Base-by-base conservation (phyloP, 768 basidiomycete genomes). In the Neoboletus brunneissimus region DNA sequence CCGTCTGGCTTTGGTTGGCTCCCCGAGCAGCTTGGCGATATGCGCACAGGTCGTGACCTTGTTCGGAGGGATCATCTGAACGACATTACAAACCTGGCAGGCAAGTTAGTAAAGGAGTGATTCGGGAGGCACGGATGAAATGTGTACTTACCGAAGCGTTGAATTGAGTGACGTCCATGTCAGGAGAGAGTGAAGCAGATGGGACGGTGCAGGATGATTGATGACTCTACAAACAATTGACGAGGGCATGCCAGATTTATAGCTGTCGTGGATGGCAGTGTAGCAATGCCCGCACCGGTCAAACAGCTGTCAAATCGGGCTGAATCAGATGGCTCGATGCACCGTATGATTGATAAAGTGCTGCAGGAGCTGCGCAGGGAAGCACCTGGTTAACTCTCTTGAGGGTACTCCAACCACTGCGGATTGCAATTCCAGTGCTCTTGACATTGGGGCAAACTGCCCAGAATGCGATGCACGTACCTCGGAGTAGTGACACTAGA, bases 41-140 rank as follows among this genome's bases (percentile, higher is more conserved):
- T 92, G 88, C 10, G 84, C 87, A 88, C 66, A 91, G 46, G 81
- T 87, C 0, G 88, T 89, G 9, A 90, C 86, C 57, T 77, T 79
- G 47, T 77, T 76, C n/a, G 68, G 69, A 4, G 89, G 89, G 51
- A 92, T 87, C 49, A 77, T 77, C 32, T 87, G 79, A 34, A 90
- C 81, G 32, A 81, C 76, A 37, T 84, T 76, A 58, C 89, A 91
- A 27, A 91, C 88, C 85, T 89, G 65, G 18, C 12, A 9, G 25
- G 10, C 20, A 43, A 15, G 27, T 51, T 5, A 40, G 23, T 29
- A 29, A 34, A 25, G 13, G 41, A 25, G 10, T 11, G 13, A 20
- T 13, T 29, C 22, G 7, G 15, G n/a, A 48, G 22, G 22, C 18
- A 35, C 16, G 10, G 13, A 15, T 9, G 29, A 8, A 16, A 18